Percentiles rank a stretch among this genome's conserved stretches.
Conservation (phyloP, 495 filamentous ascomycete genomes). For the Penicillium coffeae region DNA sequence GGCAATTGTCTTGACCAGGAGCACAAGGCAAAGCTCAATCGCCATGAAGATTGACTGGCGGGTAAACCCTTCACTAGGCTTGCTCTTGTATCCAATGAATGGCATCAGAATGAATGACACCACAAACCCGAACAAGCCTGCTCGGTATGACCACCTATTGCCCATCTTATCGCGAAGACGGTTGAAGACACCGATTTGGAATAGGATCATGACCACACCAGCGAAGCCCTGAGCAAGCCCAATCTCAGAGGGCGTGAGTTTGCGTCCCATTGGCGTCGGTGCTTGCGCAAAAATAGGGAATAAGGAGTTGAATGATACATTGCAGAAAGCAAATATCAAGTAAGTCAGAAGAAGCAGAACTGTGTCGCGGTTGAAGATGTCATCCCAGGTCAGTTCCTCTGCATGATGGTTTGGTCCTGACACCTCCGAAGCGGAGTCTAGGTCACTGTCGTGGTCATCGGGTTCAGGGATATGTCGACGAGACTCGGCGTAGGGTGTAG, state of each 20-base stretch:
- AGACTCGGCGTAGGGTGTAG: slow-evolving; percentile 12
- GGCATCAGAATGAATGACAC: slow-evolving; percentile 84
- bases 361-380: slow-evolving; percentile 73
- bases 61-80: slow-evolving; percentile 42
- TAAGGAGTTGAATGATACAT: slow-evolving; percentile 84
- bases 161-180: slow-evolving; percentile 75
- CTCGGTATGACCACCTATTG: slow-evolving; percentile 77
- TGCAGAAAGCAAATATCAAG: slow-evolving; percentile 81
- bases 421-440: slow-evolving; percentile 42
- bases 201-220: slow-evolving; percentile 77
- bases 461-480: slow-evolving; percentile 22
- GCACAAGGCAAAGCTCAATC: slow-evolving; percentile 68
- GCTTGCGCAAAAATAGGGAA: slow-evolving; percentile 88
- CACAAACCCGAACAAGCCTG: slow-evolving; percentile 76
- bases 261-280: slow-evolving; percentile 67
- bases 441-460: slow-evolving; percentile 38
- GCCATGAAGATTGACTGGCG: slow-evolving; percentile 61
- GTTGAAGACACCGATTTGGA: slow-evolving; percentile 82
- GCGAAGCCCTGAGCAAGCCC: slow-evolving; percentile 84
- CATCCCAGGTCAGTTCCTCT: slow-evolving; percentile 40
- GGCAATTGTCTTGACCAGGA: slow-evolving; percentile 85
- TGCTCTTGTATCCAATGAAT: slow-evolving; percentile 72
- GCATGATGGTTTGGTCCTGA: slow-evolving; percentile 29
- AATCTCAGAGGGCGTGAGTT: slow-evolving; percentile 72
- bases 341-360: slow-evolving; percentile 76